Percentiles rank a stretch among this genome's conserved stretches.
These are phyloP conservation scores for Aspergillus sp. DNA, from an alignment of 2,329 filamentous ascomycete species.

Conservation along the genomic window DNA sequence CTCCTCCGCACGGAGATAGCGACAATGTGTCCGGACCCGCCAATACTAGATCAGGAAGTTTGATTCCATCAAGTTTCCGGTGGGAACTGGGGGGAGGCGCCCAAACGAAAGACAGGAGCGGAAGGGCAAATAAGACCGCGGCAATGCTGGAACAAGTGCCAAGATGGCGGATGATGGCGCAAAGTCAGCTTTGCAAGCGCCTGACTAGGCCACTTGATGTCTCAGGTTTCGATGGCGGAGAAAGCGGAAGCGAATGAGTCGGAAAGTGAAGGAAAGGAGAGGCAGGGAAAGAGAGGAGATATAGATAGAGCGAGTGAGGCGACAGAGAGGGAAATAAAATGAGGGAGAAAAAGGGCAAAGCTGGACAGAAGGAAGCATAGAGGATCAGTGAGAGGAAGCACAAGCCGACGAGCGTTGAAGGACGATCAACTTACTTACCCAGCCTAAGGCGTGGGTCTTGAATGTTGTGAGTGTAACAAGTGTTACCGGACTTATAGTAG, in stretches of 20 bases:
- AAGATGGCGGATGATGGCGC: conserved; percentile 12
- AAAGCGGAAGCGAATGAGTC: not conserved
- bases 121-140: conserved; percentile 8
- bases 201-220: conserved; percentile 19
- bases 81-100: conserved; percentile 2
- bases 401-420: conserved; percentile 18
- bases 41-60: conserved; percentile 18
- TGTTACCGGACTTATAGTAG: conserved; percentile 1
- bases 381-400: conserved; percentile 10
- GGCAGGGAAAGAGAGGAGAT: not conserved
- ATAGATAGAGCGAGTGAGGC: conserved; percentile 10
- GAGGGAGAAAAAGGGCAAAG: conserved; percentile 7
- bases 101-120: conserved; percentile 4
- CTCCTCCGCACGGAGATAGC: conserved; percentile 21
- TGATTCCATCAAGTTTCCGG: conserved; percentile 17
- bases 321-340: not conserved
- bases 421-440: conserved; percentile 23
- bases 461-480: conserved; percentile 11
- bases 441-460: conserved; percentile 17
- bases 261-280: not conserved
- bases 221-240: conserved; percentile 10
- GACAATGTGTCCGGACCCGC: conserved; percentile 21
- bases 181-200: conserved; percentile 19
- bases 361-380: conserved; percentile 7
- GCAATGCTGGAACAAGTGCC: conserved; percentile 4